Evolutionary conservation across 768 basidiomycete species (phyloP), one percentile per base, ranked within the genome.

Genomic region (Lactarius deliciosus): DNA sequence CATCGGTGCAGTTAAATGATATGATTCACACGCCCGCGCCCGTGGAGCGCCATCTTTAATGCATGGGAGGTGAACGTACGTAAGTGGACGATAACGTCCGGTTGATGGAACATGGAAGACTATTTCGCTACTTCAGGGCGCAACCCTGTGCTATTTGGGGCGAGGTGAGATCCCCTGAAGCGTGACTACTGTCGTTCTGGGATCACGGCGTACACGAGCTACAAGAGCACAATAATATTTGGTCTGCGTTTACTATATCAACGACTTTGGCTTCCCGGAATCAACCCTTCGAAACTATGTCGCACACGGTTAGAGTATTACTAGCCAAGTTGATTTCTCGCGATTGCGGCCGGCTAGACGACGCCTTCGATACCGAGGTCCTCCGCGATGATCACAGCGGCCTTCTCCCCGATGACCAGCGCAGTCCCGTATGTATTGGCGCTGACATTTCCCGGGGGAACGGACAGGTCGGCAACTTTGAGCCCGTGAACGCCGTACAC

Each of bases 391-490:
- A 40, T 40, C 15, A 40, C 15, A 4, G 38, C 38, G 0, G 84
- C 85, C 73, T 87, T 87, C 73, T 87, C 86, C 9, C 85, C 86
- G 57, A 88, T 70, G 41, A 76, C 72, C n/a, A 81, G 60, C 4
- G 79, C 78, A 10, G 79, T 79, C 0, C 77, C 79, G 62, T 78
- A 80, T 0, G 81, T 81, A 56, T 80, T 81, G 77, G 77, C 70
- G 54, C 70, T 74, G 64, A 81, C 75, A 57, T 80, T 81, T 5
- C 71, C 68, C 5, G 80, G 79, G 10, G 72, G 71, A 55, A 80
- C 77, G 1, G 80, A 79, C 25, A 81, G 6, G 65, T 80, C 79
- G 71, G 66, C 86, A 32, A 89, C 81, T 71, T 88, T 86, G 60
- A 89, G 75, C 36, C 80, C 80, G 68, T 77, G 38, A 0, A 40